These are phyloP conservation scores for Colletotrichum sp. DNA, from an alignment of 2,329 filamentous ascomycete genomes.

Conservation along the genomic window DNA sequence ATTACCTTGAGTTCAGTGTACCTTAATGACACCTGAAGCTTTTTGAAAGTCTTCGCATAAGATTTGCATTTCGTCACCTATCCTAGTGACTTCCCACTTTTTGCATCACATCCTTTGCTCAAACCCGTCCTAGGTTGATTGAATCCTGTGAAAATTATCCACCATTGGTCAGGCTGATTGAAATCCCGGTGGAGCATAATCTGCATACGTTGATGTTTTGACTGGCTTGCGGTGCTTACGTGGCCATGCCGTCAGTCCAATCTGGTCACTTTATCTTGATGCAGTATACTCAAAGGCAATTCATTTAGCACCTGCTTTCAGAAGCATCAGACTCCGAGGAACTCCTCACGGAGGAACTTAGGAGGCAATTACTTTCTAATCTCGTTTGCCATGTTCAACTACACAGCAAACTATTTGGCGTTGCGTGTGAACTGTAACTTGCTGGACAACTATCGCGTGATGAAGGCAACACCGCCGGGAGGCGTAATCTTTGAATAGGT, in stretches of 20 bases:
- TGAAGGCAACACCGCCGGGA: background rate
- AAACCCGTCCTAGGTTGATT: background rate
- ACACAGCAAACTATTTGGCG: too few relatives aligned
- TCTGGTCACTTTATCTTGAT: background rate
- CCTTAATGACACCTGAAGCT: background rate
- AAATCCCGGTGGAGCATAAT: background rate
- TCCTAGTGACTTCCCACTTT: background rate
- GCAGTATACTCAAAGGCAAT: background rate
- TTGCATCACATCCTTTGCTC: background rate
- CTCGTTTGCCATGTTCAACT: background rate
- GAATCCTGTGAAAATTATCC: background rate
- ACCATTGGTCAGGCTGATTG: background rate
- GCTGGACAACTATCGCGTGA: background rate
- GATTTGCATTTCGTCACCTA: background rate
- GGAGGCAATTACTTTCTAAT: too few relatives aligned
- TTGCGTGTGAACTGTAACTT: background rate
- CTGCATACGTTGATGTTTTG: background rate
- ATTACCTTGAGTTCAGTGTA: background rate
- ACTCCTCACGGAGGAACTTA: too few relatives aligned
- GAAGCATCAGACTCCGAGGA: too few relatives aligned
- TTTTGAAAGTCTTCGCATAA: background rate
- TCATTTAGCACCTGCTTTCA: background rate
- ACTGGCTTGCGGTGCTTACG: background rate
- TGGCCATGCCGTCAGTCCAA: too few relatives aligned
- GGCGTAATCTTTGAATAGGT: background rate